phyloP scores from a whole-genome alignment of 257 asterid species.

The Solanum megistacrolobum region DNA sequence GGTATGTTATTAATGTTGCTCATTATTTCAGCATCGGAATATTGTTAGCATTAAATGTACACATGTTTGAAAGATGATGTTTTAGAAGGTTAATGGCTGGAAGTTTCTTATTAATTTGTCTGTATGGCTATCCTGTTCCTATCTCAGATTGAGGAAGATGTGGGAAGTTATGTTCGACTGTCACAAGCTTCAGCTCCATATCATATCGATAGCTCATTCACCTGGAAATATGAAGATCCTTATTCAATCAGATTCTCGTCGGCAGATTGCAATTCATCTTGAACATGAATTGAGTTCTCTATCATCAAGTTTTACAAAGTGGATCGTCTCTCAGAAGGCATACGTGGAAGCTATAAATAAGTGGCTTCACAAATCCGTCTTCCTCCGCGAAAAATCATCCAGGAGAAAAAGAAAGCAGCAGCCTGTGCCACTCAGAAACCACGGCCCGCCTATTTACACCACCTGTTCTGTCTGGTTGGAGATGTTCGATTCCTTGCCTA shows the following conservation, averaged over 20 bases:
- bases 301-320: constrained; percentile 58
- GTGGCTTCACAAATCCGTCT: constrained; percentile 82
- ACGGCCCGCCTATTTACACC: constrained; percentile 90
- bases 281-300: constrained; percentile 42
- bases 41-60: background rate
- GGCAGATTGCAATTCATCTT: constrained; percentile 48
- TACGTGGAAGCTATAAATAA: constrained; percentile 65
- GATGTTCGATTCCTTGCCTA: constrained; percentile 41
- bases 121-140: background rate
- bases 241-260: constrained; percentile 46
- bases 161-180: constrained; percentile 78
- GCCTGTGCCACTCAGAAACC: constrained; percentile 41
- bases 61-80: background rate
- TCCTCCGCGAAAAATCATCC: constrained; percentile 41
- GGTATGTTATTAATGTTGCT: constrained; percentile 38
- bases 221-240: constrained; percentile 43
- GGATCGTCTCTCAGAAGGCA: constrained; percentile 67
- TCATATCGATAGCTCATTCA: constrained; percentile 48
- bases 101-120: background rate
- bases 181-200: constrained; percentile 80
- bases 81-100: background rate
- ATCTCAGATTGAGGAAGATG: constrained; percentile 71
- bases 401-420: constrained; percentile 46
- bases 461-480: constrained; percentile 77
- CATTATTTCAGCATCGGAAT: background rate